phyloP scores from a whole-genome alignment of 2,329 filamentous ascomycete species.

The Tolypocladium ovalisporum region DNA sequence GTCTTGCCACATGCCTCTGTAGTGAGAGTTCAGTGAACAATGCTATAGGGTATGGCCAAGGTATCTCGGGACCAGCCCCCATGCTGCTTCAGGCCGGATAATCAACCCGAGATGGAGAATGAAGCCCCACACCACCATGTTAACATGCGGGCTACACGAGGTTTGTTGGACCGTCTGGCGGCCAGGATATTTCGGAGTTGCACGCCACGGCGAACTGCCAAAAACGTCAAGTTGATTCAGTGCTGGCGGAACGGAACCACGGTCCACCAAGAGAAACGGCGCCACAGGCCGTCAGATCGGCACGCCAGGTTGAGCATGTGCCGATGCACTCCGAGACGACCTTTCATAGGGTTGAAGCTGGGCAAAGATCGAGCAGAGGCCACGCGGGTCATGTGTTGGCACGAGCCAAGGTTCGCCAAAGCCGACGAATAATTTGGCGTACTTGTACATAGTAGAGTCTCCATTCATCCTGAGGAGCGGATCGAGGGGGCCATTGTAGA shows the following conservation, averaged over 20 bases:
- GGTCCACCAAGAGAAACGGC: background rate
- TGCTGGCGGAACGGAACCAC: background rate
- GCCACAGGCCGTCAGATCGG: background rate
- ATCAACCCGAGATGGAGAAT: background rate
- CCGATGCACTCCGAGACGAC: background rate
- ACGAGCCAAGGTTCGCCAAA: constrained; percentile 1
- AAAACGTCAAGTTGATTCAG: background rate
- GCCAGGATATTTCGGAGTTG: background rate
- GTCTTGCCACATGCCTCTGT: background rate
- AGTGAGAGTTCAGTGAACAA: background rate
- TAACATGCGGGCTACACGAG: background rate
- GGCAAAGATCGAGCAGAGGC: background rate
- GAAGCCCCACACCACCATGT: background rate
- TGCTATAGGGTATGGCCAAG: background rate
- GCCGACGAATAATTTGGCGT: background rate
- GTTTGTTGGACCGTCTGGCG: background rate
- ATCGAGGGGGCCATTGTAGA: background rate
- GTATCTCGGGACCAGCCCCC: background rate
- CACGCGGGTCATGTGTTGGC: background rate
- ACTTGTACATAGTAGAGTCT: background rate
- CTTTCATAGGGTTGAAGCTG: background rate
- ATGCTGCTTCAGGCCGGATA: background rate
- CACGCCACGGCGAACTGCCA: background rate
- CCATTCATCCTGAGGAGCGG: background rate
- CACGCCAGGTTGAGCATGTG: background rate